Evolutionary conservation across 176 grass and related monocot species (phyloP).

Genomic region (Triticum aestivum): DNA sequence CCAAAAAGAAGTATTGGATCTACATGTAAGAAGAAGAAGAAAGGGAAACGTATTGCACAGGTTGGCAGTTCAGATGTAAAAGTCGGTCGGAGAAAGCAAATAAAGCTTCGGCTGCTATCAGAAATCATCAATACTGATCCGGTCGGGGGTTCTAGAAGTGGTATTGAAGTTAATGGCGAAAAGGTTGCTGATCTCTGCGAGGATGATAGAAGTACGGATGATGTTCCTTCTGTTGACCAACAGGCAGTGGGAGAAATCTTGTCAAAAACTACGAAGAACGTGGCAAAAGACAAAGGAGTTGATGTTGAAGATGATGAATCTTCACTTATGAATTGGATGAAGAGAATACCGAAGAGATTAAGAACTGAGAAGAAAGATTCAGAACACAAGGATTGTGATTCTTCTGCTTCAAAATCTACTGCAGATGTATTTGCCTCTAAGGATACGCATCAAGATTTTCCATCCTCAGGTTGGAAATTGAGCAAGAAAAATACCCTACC

Average conservation of each 20-base stretch:
- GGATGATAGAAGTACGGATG: slow-evolving; percentile 35
- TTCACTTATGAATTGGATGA: slow-evolving; percentile 64
- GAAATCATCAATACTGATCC: slow-evolving; percentile 48
- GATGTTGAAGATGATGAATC: slow-evolving; percentile 52
- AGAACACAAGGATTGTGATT: slow-evolving; percentile 37
- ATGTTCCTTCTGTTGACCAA: slow-evolving; percentile 5
- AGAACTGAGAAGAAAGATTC: slow-evolving; percentile 35
- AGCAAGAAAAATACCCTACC: slow-evolving; percentile 33
- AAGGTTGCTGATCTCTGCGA: slow-evolving; percentile 19
- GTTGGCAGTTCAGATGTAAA: slow-evolving; percentile 38
- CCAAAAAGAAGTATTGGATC: slow-evolving; percentile 26
- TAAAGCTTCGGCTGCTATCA: slow-evolving; percentile 54
- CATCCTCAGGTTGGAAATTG: slow-evolving; percentile 17
- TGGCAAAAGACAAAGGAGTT: slow-evolving; percentile 35
- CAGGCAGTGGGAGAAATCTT: slow-evolving; percentile 31
- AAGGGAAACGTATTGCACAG: background rate
- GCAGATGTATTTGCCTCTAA: slow-evolving; percentile 23
- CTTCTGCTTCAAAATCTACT: slow-evolving; percentile 33
- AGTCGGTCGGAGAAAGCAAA: slow-evolving; percentile 45
- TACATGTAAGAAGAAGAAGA: slow-evolving; percentile 35
- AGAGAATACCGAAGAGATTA: slow-evolving; percentile 53
- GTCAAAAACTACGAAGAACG: slow-evolving; percentile 15
- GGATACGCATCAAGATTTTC: slow-evolving; percentile 16
- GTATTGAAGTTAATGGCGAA: slow-evolving; percentile 26
- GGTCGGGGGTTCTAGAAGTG: slow-evolving; percentile 7